Conservation (phyloP, 345 rosid genomes). For the Abelmoschus esculentus region DNA sequence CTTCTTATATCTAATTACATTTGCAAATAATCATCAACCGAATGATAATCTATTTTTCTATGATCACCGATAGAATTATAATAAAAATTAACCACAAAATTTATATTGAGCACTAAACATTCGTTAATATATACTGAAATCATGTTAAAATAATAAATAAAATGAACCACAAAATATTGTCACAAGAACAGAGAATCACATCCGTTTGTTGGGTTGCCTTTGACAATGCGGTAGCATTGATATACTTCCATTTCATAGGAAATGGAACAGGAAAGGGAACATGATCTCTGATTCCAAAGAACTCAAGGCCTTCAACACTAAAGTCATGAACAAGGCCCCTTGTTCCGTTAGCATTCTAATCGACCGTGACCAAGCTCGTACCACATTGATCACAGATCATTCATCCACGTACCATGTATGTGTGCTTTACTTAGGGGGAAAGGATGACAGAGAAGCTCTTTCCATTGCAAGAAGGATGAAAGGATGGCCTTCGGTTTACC, state of each 20-base stretch:
- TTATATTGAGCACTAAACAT: no score
- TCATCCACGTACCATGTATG: not conserved
- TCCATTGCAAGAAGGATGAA: slow-evolving; percentile 17
- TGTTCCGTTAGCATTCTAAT: slow-evolving; percentile 28
- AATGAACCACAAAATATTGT: no score
- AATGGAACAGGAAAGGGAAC: slow-evolving; percentile 22
- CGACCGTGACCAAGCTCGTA: slow-evolving; percentile 13
- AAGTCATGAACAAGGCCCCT: slow-evolving; percentile 25
- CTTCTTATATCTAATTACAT: no score
- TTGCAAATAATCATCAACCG: no score
- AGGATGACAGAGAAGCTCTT: slow-evolving; percentile 32
- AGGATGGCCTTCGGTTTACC: not conserved
- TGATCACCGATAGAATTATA: no score
- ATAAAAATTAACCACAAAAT: no score
- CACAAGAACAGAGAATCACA: no score
- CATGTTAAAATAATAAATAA: no score
- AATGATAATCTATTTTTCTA: no score
- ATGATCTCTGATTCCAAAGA: slow-evolving; percentile 9
- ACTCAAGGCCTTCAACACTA: slow-evolving; percentile 4
- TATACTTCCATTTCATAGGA: slow-evolving; percentile 32
- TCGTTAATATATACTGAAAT: no score
- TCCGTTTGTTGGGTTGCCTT: slow-evolving; percentile 25
- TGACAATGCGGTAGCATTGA: slow-evolving; percentile 13
- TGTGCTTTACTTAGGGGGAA: slow-evolving; percentile 27
- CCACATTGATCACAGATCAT: not conserved